These are phyloP conservation scores for Aspergillus uvarum DNA, from an alignment of 2,329 filamentous ascomycete species.

Conservation along the genomic window DNA sequence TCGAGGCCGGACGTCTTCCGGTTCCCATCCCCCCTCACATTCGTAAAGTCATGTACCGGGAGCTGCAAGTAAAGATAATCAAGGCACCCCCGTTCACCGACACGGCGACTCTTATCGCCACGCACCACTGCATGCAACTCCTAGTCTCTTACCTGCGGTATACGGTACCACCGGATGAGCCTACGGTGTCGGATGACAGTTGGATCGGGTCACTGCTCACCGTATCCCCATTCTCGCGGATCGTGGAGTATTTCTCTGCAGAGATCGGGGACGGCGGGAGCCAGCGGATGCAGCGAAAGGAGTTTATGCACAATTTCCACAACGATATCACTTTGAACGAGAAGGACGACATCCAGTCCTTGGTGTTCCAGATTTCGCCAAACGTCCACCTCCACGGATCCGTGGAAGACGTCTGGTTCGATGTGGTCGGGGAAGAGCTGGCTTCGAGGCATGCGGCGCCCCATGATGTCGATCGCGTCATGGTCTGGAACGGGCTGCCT, in stretches of 20 bases:
- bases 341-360: constrained; percentile 39
- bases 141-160: constrained; percentile 41
- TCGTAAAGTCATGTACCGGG: constrained; percentile 38
- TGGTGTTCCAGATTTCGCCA: constrained; percentile 36
- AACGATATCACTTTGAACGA: constrained; percentile 38
- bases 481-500: constrained; percentile 35
- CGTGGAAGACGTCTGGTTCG: constrained; percentile 43
- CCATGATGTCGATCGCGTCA: constrained; percentile 36
- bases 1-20: constrained; percentile 39
- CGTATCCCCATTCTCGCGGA: constrained; percentile 39
- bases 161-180: constrained; percentile 37
- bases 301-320: constrained; percentile 47
- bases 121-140: constrained; percentile 44
- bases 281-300: constrained; percentile 41
- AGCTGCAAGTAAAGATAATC: constrained; percentile 40
- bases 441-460: constrained; percentile 27
- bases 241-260: constrained; percentile 45
- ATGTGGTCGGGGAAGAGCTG: constrained; percentile 36
- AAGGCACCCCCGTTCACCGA: constrained; percentile 43
- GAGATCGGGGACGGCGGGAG: constrained; percentile 45
- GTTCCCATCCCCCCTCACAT: constrained; percentile 37
- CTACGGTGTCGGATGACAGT: constrained; percentile 32
- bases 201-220: constrained; percentile 45
- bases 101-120: constrained; percentile 39
- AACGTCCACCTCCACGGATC: constrained; percentile 32